These are phyloP conservation scores for Deinandra increscens DNA, from an alignment of 129 eudicot species.

Conservation along the genomic window DNA sequence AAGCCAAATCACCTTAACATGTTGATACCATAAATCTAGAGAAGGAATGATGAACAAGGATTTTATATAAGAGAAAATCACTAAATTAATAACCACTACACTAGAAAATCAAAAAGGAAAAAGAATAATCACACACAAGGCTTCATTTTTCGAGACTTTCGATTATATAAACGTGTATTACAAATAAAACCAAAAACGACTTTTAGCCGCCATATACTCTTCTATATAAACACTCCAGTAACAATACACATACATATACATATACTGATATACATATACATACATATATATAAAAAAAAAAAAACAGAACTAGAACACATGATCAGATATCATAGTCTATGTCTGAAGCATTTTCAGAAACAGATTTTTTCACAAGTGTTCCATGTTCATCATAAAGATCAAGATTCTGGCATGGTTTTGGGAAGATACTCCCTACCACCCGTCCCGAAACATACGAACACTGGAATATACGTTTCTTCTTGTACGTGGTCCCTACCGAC, in stretches of 20 bases:
- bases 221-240: constrained; percentile 30
- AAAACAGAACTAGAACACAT: background rate
- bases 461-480: constrained; percentile 84
- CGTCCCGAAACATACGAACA: constrained; percentile 85
- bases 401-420: constrained; percentile 88
- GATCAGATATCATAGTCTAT: constrained; percentile 84
- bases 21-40: too few relatives aligned
- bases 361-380: constrained; percentile 55
- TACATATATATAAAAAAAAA: background rate
- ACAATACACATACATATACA: background rate
- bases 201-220: constrained; percentile 11
- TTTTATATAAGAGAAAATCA: too few relatives aligned
- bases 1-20: too few relatives aligned
- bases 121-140: background rate
- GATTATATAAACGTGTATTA: constrained; percentile 27
- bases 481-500: constrained; percentile 76
- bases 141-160: background rate
- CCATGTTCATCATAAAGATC: constrained; percentile 85
- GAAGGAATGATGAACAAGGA: too few relatives aligned
- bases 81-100: too few relatives aligned
- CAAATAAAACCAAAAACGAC: constrained; percentile 25
- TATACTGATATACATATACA: too few relatives aligned
- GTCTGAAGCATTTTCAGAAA: constrained; percentile 65
- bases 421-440: constrained; percentile 78
- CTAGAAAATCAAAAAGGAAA: too few relatives aligned